phyloP scores from a whole-genome alignment of 345 rosid genomes.

The Limnanthes douglasii region DNA sequence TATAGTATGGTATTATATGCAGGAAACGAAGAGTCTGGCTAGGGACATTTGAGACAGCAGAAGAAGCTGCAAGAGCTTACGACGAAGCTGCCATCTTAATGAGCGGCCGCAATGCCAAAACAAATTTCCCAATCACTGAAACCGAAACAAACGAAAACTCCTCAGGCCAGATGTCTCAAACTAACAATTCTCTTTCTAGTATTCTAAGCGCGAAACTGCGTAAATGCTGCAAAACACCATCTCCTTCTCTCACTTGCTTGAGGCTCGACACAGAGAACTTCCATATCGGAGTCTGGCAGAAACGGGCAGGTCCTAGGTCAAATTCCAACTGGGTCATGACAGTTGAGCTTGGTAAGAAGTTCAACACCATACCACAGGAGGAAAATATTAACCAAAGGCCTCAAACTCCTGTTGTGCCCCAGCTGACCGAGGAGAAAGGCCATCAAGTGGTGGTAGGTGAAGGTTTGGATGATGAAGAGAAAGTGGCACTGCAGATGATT shows the following conservation, averaged over 20 bases:
- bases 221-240: slow-evolving; percentile 43
- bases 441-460: slow-evolving; percentile 8
- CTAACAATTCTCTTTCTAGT: slow-evolving; percentile 25
- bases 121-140: slow-evolving; percentile 41
- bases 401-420: slow-evolving; percentile 4
- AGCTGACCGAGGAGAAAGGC: slow-evolving; percentile 1
- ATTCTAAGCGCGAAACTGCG: slow-evolving; percentile 44
- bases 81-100: slow-evolving; percentile 60
- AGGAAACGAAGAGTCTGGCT: slow-evolving; percentile 81
- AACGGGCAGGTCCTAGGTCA: slow-evolving; percentile 44
- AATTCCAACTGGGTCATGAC: slow-evolving; percentile 73
- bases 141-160: slow-evolving; percentile 6
- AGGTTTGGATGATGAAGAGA: slow-evolving; percentile 46
- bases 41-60: slow-evolving; percentile 69
- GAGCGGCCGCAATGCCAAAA: slow-evolving; percentile 68
- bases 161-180: slow-evolving; percentile 5
- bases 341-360: slow-evolving; percentile 36
- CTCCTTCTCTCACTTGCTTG: slow-evolving; percentile 62
- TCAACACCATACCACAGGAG: not conserved
- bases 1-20: too few species aligned
- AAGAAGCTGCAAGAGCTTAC: slow-evolving; percentile 63
- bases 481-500: slow-evolving; percentile 80
- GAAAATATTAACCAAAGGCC: slow-evolving; percentile 4
- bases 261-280: slow-evolving; percentile 66
- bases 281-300: slow-evolving; percentile 79